A percentile compares a stretch with the other conserved stretches of the same genome.
Evolutionary conservation across 345 rosid genomes (phyloP).

Genomic region (Populus simonii): DNA sequence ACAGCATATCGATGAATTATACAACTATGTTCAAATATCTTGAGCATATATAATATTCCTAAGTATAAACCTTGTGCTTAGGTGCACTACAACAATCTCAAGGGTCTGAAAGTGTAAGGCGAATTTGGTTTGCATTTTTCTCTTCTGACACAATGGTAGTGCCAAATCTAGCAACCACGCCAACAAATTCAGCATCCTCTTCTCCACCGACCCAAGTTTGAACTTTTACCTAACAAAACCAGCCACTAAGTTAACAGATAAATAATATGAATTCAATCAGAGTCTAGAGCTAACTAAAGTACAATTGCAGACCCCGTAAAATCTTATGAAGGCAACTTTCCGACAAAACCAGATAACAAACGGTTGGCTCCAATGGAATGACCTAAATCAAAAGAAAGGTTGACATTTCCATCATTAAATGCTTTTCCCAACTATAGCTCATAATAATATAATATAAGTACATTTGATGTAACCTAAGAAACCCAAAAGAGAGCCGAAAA

Average conservation of each 20-base stretch:
- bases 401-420: neutral
- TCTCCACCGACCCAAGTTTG: slow-evolving; percentile 85
- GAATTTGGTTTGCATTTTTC: slow-evolving; percentile 80
- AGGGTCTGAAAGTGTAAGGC: slow-evolving; percentile 73
- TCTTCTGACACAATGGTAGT: slow-evolving; percentile 78
- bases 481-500: neutral
- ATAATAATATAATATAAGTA: neutral
- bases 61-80: slow-evolving; percentile 57
- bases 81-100: slow-evolving; percentile 73
- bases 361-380: neutral
- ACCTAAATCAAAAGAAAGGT: neutral
- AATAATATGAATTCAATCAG: neutral
- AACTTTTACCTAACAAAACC: slow-evolving; percentile 72
- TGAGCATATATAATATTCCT: neutral
- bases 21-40: neutral
- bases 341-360: slow-evolving; percentile 1
- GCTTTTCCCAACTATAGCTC: slow-evolving; percentile 2
- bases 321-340: slow-evolving; percentile 4
- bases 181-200: slow-evolving; percentile 85
- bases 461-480: neutral
- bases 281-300: slow-evolving; percentile 10
- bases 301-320: neutral
- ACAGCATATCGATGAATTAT: neutral
- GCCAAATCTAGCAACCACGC: slow-evolving; percentile 97
- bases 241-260: slow-evolving; percentile 1